Base-by-base conservation (phyloP, 1,284 basidiomycete species). In the Boletus calvinii region DNA sequence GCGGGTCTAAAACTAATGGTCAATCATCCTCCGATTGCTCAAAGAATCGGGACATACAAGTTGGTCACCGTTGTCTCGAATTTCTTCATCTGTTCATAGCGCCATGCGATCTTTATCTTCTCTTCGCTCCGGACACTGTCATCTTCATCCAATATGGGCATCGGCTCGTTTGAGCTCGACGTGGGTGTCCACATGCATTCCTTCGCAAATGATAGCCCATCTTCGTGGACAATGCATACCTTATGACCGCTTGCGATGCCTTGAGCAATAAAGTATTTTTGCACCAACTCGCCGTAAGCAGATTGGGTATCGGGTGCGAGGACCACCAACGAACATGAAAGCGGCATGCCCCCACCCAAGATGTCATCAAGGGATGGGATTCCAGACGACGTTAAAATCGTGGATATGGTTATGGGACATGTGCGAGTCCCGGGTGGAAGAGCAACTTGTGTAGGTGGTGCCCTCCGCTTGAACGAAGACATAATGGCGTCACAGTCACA, bases 291-390 rank as follows among this genome's bases (percentile, higher is more conserved):
- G 3, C 87, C 85, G 73, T 98, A 98, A 12, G 90, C 84, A 6
- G 92, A 87, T 64, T 95, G 88, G 24, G 77, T 69, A 72, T 98
- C 92, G 1, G 94, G 88, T 18, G 91, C 84, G 36, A 91, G 78
- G 37, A 94, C 73, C 31, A 89, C 76, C 36, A 92, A 70, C 10
- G 81, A 79, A 53, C 87, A 89, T 12, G 90, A 88, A 42, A 95
- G 78, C 15, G 95, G 92, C n/a, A 98, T 71, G 13, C 96, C 96
- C 24, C 92, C 93, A 53, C 93, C 94, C 31, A 98, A 81, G 53
- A 98, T 81, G 66, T 99, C 97, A 70, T 99, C 96, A n/a, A 99
- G 78, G 5, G 94, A 94, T 12, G 93, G 84, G 6, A 98, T 85
- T 2, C 96, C 97, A 4, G 92, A 92, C 0, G 94, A 95, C 17